A percentile compares a stretch with the other conserved stretches of the same genome.
Conservation (phyloP, 2,329 filamentous ascomycete genomes). For the Beauveria medogensis region DNA sequence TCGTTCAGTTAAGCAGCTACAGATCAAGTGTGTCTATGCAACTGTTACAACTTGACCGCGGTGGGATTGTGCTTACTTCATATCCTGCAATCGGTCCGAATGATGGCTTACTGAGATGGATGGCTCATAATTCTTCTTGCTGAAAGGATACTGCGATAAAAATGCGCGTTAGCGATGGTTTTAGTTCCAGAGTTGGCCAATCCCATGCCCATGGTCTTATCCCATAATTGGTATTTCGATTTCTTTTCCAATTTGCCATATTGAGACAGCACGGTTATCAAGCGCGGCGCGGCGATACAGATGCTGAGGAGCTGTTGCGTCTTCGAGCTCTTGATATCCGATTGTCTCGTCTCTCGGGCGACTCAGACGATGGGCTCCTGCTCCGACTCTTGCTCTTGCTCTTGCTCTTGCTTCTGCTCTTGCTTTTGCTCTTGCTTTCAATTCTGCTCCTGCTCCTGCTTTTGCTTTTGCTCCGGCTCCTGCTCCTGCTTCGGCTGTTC, state of each 20-base stretch:
- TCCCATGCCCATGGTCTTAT: not conserved
- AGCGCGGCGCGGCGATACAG: slow-evolving; percentile 32
- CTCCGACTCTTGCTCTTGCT: slow-evolving; percentile 10
- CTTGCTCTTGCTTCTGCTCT: slow-evolving; percentile 11
- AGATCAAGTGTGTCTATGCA: not conserved
- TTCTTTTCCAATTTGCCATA: not conserved
- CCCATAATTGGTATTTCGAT: not conserved
- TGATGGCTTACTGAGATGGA: not conserved
- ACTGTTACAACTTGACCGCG: not conserved
- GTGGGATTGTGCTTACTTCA: slow-evolving; percentile 3
- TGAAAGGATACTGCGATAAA: slow-evolving; percentile 1
- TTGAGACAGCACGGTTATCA: not conserved
- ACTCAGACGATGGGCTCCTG: not conserved
- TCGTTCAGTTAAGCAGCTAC: not conserved
- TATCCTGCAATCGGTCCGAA: slow-evolving; percentile 1
- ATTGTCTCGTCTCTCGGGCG: slow-evolving; percentile 18
- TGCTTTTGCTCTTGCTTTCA: slow-evolving; percentile 10
- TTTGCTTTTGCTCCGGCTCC: slow-evolving; percentile 21
- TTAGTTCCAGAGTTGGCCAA: not conserved
- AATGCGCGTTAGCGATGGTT: slow-evolving; percentile 4
- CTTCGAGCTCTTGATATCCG: slow-evolving; percentile 26
- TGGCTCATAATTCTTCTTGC: not conserved
- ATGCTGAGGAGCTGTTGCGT: slow-evolving; percentile 42
- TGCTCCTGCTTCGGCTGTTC: slow-evolving; percentile 26
- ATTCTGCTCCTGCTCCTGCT: slow-evolving; percentile 20